Percentiles rank a stretch among this genome's conserved stretches.
phyloP scores from a whole-genome alignment of 2,329 filamentous ascomycete species.

The Tolypocladium guangdongense region DNA sequence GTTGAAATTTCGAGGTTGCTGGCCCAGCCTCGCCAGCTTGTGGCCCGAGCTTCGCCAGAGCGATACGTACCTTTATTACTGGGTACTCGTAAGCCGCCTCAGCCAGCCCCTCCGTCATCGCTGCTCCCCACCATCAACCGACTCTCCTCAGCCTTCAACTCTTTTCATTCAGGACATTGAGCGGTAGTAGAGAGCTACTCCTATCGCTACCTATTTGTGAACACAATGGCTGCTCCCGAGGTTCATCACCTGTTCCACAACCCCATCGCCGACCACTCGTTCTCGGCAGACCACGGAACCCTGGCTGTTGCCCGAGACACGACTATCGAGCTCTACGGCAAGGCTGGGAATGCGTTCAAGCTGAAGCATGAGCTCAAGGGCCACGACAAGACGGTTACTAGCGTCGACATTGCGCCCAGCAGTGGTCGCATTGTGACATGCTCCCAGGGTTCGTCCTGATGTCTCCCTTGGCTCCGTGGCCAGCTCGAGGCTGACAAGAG shows the following conservation, averaged over 20 bases:
- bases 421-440: slow-evolving; percentile 94
- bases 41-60: not conserved
- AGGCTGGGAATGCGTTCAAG: slow-evolving; percentile 62
- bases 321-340: slow-evolving; percentile 77
- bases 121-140: not conserved
- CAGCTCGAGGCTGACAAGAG: slow-evolving; percentile 4
- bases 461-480: not conserved
- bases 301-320: slow-evolving; percentile 88
- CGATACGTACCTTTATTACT: not conserved
- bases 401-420: slow-evolving; percentile 86
- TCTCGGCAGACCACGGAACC: slow-evolving; percentile 81
- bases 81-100: not conserved
- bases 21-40: not conserved
- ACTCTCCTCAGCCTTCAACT: not conserved
- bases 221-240: slow-evolving; percentile 71
- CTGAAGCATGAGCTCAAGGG: slow-evolving; percentile 89
- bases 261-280: slow-evolving; percentile 95
- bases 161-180: not conserved
- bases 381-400: slow-evolving; percentile 93
- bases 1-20: not conserved
- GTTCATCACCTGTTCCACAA: slow-evolving; percentile 95
- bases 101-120: not conserved
- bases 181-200: slow-evolving; percentile 91
- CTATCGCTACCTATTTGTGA: slow-evolving; percentile 24
- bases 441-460: slow-evolving; percentile 61